A percentile compares a stretch with the other conserved stretches of the same genome.
These are phyloP conservation scores for Kitagawia praeruptora DNA, from an alignment of 129 eudicot species.

Conservation along the genomic window DNA sequence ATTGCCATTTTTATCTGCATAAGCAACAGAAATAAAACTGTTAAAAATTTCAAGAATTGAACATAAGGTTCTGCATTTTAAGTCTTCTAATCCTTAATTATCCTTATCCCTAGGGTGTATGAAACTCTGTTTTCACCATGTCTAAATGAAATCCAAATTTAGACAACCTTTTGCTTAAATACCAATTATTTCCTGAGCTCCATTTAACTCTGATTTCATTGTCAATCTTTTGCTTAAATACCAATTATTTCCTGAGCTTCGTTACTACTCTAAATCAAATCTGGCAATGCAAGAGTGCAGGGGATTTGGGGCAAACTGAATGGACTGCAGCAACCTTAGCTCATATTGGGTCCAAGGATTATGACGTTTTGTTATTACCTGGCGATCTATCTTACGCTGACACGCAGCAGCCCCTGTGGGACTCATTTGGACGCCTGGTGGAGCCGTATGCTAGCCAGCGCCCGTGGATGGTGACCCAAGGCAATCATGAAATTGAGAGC, in stretches of 20 bases:
- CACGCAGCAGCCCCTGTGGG: constrained; percentile 72
- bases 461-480: constrained; percentile 94
- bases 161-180: not conserved
- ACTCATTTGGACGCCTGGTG: constrained; percentile 73
- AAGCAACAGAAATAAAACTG: not conserved
- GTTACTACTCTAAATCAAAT: not conserved
- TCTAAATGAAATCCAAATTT: not conserved
- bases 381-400: constrained; percentile 90
- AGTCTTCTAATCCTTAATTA: not conserved
- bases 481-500: constrained; percentile 76
- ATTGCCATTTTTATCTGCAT: not conserved
- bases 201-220: too few species aligned
- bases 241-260: not conserved
- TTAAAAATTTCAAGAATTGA: not conserved
- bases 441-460: constrained; percentile 73
- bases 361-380: constrained; percentile 63
- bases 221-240: not conserved
- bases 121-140: not conserved
- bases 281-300: constrained; percentile 21
- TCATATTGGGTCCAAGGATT: constrained; percentile 45
- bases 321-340: constrained; percentile 73
- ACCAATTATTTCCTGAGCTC: not conserved
- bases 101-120: not conserved
- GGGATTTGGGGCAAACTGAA: constrained; percentile 87
- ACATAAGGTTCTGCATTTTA: not conserved